Conservation (phyloP, 352 stramenopile genomes). For the Pythium aquatile region DNA sequence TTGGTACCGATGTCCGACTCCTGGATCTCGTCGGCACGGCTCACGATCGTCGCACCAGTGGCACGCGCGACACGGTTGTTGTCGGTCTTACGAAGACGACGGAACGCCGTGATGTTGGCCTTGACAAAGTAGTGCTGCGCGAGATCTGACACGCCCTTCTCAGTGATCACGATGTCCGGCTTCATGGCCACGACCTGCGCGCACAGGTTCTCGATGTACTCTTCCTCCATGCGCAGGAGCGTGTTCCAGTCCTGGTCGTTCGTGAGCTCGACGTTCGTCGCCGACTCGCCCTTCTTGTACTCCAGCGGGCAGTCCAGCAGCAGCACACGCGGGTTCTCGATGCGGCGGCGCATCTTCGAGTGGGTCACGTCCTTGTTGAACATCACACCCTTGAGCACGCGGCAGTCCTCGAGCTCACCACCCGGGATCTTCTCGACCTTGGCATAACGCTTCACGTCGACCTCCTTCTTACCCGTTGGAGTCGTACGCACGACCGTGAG, state of each 20-base stretch:
- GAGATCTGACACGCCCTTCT: conserved; percentile 99
- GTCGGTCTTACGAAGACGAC: conserved; percentile 98
- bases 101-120: conserved; percentile 98
- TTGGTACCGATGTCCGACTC: conserved; percentile 98
- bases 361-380: conserved; percentile 99
- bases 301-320: conserved; percentile 98
- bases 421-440: conserved; percentile 99
- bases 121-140: conserved; percentile 99
- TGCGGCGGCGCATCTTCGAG: conserved; percentile 98
- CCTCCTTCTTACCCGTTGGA: conserved; percentile 89
- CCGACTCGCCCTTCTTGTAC: conserved; percentile 99
- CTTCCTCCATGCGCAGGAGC: conserved; percentile 98
- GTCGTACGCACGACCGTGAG: conserved; percentile 92
- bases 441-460: conserved; percentile 99
- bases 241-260: conserved; percentile 99
- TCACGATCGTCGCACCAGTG: conserved; percentile 97
- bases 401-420: conserved; percentile 93
- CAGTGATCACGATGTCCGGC: conserved; percentile 99
- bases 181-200: conserved; percentile 98
- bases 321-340: conserved; percentile 98
- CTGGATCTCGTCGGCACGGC: conserved; percentile 97
- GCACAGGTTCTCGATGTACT: conserved; percentile 99
- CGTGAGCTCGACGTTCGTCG: conserved; percentile 98
- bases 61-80: conserved; percentile 99
- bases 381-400: conserved; percentile 98